These are phyloP conservation scores for Ceratocystiopsis sp. DNA, from an alignment of 2,329 filamentous ascomycete species.

Conservation along the genomic window DNA sequence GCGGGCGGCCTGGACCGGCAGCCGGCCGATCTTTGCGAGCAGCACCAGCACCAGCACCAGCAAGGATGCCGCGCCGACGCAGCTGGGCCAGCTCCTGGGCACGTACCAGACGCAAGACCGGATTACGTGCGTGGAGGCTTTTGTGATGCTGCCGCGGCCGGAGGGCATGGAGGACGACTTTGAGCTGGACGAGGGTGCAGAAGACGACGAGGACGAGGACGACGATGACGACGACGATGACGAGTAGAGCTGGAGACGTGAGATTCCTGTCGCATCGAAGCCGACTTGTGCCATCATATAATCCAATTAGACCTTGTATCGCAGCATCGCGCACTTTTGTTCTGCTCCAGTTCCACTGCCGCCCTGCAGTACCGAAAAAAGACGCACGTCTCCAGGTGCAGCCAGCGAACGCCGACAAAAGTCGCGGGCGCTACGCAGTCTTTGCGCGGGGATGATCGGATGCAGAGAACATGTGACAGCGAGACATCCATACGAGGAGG, in stretches of 20 bases:
- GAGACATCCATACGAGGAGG: too few relatives aligned
- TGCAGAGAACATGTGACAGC: too few relatives aligned
- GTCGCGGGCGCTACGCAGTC: too few relatives aligned
- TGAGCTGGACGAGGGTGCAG: conserved; percentile 21
- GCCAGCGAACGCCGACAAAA: too few relatives aligned
- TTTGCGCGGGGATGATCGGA: too few relatives aligned
- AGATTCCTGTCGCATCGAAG: too few relatives aligned
- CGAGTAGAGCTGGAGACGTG: background rate
- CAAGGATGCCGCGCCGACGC: conserved; percentile 13
- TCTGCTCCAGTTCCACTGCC: too few relatives aligned
- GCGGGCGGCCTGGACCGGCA: conserved; percentile 6
- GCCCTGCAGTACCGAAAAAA: too few relatives aligned
- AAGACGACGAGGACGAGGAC: conserved; percentile 21
- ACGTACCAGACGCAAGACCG: conserved; percentile 73
- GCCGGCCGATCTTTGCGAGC: background rate
- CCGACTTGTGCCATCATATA: too few relatives aligned
- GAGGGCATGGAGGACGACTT: conserved; percentile 39
- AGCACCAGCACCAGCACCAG: background rate
- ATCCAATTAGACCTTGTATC: too few relatives aligned
- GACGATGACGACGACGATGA: conserved; percentile 14
- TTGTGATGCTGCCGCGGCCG: conserved; percentile 60
- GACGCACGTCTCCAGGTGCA: too few relatives aligned
- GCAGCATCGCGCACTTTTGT: too few relatives aligned
- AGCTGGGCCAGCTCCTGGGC: conserved; percentile 50
- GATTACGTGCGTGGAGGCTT: conserved; percentile 76